Conservation (phyloP, 129 eudicot species). For the Apium graveolens region DNA sequence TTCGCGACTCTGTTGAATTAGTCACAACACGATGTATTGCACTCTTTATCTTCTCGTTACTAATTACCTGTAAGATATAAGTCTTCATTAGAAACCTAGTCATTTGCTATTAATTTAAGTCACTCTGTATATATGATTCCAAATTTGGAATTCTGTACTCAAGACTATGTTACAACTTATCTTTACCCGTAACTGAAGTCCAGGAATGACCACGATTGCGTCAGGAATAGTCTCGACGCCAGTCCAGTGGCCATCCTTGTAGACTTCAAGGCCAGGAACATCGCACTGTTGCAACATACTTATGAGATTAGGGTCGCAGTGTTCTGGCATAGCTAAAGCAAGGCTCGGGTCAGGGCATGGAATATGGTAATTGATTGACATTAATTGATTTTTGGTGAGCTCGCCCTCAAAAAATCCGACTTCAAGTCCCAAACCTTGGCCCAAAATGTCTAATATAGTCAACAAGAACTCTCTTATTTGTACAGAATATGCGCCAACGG, state of each 20-base stretch:
- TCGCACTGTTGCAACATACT: slow-evolving; percentile 43
- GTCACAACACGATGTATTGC: slow-evolving; percentile 53
- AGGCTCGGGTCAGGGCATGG: slow-evolving; percentile 68
- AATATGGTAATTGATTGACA: slow-evolving; percentile 52
- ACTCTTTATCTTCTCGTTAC: slow-evolving; percentile 51
- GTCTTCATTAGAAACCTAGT: too few species aligned
- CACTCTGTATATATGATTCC: too few species aligned
- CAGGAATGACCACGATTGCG: slow-evolving; percentile 54
- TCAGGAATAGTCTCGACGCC: slow-evolving; percentile 47
- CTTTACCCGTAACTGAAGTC: slow-evolving; percentile 55
- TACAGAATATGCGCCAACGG: slow-evolving; percentile 35
- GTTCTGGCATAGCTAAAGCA: slow-evolving; percentile 55
- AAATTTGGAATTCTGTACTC: not conserved
- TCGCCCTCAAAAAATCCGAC: slow-evolving; percentile 41
- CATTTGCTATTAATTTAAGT: not conserved
- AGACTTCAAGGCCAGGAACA: slow-evolving; percentile 58
- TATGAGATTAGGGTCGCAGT: slow-evolving; percentile 58
- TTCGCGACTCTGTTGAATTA: slow-evolving; percentile 31
- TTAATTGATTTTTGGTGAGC: slow-evolving; percentile 24
- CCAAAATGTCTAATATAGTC: slow-evolving; percentile 40
- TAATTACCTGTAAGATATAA: slow-evolving; percentile 35
- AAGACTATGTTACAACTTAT: not conserved
- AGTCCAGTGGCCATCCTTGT: slow-evolving; percentile 47
- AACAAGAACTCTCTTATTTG: slow-evolving; percentile 38
- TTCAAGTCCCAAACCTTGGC: slow-evolving; percentile 57